Base-by-base conservation (phyloP, 345 rosid genomes). In the Citrus inodora region DNA sequence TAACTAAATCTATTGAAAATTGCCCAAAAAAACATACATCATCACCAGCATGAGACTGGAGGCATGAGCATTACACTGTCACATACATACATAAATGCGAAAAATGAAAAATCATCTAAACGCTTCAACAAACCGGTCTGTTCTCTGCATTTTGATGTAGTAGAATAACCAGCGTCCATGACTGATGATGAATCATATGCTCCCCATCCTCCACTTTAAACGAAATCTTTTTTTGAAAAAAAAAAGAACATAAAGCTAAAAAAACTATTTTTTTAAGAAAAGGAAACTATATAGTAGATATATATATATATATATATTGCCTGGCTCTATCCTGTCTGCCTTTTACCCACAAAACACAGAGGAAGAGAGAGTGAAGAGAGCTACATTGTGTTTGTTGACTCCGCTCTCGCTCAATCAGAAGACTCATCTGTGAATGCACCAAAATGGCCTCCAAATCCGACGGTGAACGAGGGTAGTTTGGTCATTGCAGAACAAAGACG, bases 291-390 rank as follows among this genome's bases (percentile, higher is more conserved):
- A 42, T 75, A 42, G 78, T 65, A 59, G 70, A 42, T 13, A 46
- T 42, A 48, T 72, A 79, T 30, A 37, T 72, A 79, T 30, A 70
- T 58, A 70, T 76, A 51, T 80, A 70, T 85, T 81, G 89, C 89
- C 91, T 85, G 91, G 91, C 88, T 88, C 85, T 85, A 82, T 86
- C 86, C 88, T 88, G 90, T 88, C 83, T 86, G 91, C 91, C 88
- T 80, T 86, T 74, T 76, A 73, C 70, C 69, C 83, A 79, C 80
- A 75, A 79, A 78, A 69, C 42, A 81, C 70, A 79, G 73, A 74
- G 70, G 61, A 63, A 79, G 64, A 38, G 73, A 62, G 59, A 59
- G 82, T 59, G 78, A 82, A 35, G 80, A 81, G 79, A 82, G 83
- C 81, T 78, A 81, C 86, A 80, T 83, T 82, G 85, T 27, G 46